These are phyloP conservation scores for Balamuthia mandrillaris DNA, from an alignment of 208 protist species.

Conservation along the genomic window DNA sequence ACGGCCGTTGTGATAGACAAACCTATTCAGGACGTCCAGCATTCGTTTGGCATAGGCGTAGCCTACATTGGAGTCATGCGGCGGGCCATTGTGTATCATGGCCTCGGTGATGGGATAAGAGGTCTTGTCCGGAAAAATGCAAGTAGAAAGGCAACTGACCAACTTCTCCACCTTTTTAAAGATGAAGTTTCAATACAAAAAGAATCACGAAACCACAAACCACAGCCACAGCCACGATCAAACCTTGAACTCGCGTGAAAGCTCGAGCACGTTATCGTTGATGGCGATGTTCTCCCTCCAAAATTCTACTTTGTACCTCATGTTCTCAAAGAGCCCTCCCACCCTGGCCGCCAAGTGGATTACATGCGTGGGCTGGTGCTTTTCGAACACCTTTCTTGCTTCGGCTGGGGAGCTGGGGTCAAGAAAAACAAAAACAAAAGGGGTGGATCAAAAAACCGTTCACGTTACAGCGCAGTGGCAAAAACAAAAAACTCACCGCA, in stretches of 20 bases:
- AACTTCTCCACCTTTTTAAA: slow-evolving; percentile 70
- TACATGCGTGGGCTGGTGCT: slow-evolving; percentile 84
- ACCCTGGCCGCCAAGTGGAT: slow-evolving; percentile 89
- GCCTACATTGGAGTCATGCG: slow-evolving; percentile 84
- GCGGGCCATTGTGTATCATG: slow-evolving; percentile 83
- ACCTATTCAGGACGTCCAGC: slow-evolving; percentile 82
- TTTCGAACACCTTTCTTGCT: too few relatives aligned
- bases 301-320: slow-evolving; percentile 81
- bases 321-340: slow-evolving; percentile 85
- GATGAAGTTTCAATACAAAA: too few relatives aligned
- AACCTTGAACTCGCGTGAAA: slow-evolving; percentile 66
- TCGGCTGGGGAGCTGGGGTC: slow-evolving; percentile 48
- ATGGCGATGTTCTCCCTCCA: slow-evolving; percentile 83
- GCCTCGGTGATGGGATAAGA: slow-evolving; percentile 86
- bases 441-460: not conserved
- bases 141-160: slow-evolving; percentile 87
- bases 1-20: too few relatives aligned
- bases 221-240: not conserved
- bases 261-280: slow-evolving; percentile 87
- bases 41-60: slow-evolving; percentile 92
- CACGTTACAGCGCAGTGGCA: not conserved
- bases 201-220: not conserved
- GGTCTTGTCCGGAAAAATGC: slow-evolving; percentile 90
- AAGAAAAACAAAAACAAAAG: too few relatives aligned
- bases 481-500: slow-evolving; percentile 48